phyloP scores from a whole-genome alignment of 768 basidiomycete species.

The Lactarius hatsudake region DNA sequence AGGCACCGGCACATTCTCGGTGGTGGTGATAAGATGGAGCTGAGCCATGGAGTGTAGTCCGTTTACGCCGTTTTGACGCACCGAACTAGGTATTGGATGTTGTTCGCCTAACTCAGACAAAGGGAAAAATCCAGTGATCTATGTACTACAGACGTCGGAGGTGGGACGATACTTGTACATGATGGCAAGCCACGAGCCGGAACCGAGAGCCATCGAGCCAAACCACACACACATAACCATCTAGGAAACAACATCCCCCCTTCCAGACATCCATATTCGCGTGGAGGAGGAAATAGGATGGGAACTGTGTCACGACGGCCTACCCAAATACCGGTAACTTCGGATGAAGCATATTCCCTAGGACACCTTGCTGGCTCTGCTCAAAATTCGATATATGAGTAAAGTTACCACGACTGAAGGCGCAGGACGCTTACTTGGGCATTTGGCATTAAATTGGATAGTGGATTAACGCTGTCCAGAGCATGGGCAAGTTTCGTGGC shows the following conservation, averaged over 20 bases:
- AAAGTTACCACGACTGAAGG: neutral
- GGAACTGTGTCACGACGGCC: neutral
- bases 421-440: neutral
- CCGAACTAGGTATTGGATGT: neutral
- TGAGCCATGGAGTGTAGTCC: neutral
- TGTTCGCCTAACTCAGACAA: neutral
- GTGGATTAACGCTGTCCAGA: slow-evolving; percentile 1
- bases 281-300: neutral
- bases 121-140: neutral
- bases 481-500: neutral
- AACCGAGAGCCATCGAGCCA: neutral
- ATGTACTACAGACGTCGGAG: neutral
- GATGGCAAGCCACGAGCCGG: neutral
- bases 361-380: neutral
- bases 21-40: neutral
- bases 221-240: neutral
- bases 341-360: slow-evolving; percentile 11
- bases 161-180: neutral
- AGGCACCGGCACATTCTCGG: neutral
- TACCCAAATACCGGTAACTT: slow-evolving; percentile 5
- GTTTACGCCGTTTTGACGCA: neutral
- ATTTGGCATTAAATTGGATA: neutral
- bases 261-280: neutral
- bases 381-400: neutral
- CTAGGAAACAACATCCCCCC: neutral